Evolutionary conservation across 306 rosid genomes (phyloP), one percentile per base, ranked within the genome.

Genomic region (Quercus dentata): DNA sequence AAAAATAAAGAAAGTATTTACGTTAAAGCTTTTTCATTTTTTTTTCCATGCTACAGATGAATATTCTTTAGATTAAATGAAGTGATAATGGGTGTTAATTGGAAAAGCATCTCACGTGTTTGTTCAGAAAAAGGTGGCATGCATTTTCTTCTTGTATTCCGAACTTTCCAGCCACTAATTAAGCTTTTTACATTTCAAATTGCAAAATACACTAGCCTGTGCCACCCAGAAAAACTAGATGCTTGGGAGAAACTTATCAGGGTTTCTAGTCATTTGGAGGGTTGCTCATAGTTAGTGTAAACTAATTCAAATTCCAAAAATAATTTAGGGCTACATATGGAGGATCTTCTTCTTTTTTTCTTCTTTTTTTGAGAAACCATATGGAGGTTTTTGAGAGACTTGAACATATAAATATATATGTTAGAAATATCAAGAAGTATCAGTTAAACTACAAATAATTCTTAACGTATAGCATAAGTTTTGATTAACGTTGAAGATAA

Each of bases 201-300:
- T 83, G 83, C 68, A 71, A 56, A 80, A 78, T 75, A 72, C 46
- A 73, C 72, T 21, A 58, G 21, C 58, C 79, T 41, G 79, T 78
- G 89, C 82, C 73, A 80, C 76, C 84, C 80, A 59, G 76, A 75
- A 76, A 75, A 49, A 59, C 79, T 74, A 82, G 87, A 88, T 82
- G 85, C 86, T 84, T 55, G 54, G 20, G 58, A 69, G 67, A 82
- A 74, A 82, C 75, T 25, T 67, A 80, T 81, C 82, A 84, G 74
- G 74, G 54, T 73, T 30, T 79, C 56, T 56, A 72, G 80, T 84
- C 83, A 81, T 76, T 87, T 76, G 84, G 56, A 69, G 52, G 74
- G 78, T 49, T 41, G 46, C 8, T 41, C 46, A 8, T 8, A 41
- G 0, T 41, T 8, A 41, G 11, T 41, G 46, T 49, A 49, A 49